Evolutionary conservation across 208 protist genomes (phyloP).

Genomic region (Leishmania tropica): DNA sequence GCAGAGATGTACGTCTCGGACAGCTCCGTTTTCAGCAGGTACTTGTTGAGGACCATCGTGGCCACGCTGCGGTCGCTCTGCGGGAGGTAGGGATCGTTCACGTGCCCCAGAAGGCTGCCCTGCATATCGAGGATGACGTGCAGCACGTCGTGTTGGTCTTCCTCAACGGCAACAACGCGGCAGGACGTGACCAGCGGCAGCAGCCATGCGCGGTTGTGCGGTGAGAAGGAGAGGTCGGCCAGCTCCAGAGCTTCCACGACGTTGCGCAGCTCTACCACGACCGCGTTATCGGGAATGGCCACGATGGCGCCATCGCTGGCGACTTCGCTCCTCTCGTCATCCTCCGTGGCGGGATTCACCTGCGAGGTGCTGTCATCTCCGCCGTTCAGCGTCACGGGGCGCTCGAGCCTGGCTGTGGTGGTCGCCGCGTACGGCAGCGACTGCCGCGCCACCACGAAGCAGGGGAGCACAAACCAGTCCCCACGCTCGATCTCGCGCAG

Average conservation of each 20-base stretch:
- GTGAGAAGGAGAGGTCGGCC: slow-evolving; percentile 69
- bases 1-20: slow-evolving; percentile 32
- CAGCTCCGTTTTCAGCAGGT: slow-evolving; percentile 50
- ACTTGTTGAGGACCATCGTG: slow-evolving; percentile 59
- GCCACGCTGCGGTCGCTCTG: slow-evolving; percentile 71
- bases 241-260: slow-evolving; percentile 69
- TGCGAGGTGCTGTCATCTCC: background rate
- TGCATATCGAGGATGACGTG: slow-evolving; percentile 75
- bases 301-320: slow-evolving; percentile 27
- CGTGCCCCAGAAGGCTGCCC: slow-evolving; percentile 62
- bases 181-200: slow-evolving; percentile 80
- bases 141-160: slow-evolving; percentile 62
- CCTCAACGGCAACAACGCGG: slow-evolving; percentile 56
- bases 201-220: slow-evolving; percentile 79
- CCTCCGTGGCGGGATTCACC: slow-evolving; percentile 14
- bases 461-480: slow-evolving; percentile 81
- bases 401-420: slow-evolving; percentile 7
- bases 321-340: slow-evolving; percentile 19
- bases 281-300: slow-evolving; percentile 67
- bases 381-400: background rate
- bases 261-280: slow-evolving; percentile 80
- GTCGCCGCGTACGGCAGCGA: slow-evolving; percentile 20
- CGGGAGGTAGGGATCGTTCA: slow-evolving; percentile 62
- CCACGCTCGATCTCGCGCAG: slow-evolving; percentile 36
- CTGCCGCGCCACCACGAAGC: slow-evolving; percentile 57